Conservation (phyloP, 495 filamentous ascomycete genomes). For the Immersiella caudata region DNA sequence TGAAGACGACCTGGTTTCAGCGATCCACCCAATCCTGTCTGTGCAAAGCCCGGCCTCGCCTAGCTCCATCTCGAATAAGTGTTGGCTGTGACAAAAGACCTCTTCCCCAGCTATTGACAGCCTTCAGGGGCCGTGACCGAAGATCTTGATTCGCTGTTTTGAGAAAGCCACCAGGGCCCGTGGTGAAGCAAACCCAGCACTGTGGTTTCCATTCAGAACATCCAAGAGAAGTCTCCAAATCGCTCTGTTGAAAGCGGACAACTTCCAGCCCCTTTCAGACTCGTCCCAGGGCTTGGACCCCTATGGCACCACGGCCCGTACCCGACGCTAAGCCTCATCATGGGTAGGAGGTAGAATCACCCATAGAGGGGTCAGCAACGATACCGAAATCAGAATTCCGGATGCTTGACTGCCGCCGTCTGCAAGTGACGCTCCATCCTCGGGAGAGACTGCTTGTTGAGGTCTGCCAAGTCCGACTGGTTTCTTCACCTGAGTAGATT, state of each 20-base stretch:
- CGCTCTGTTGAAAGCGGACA: too few relatives aligned
- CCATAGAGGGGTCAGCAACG: not conserved
- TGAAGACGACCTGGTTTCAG: constrained; percentile 18
- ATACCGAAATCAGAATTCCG: not conserved
- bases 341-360: not conserved
- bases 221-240: too few relatives aligned
- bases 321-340: too few relatives aligned
- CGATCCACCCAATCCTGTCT: not conserved
- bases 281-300: too few relatives aligned
- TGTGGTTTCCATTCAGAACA: too few relatives aligned
- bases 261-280: too few relatives aligned
- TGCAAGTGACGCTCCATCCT: not conserved
- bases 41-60: not conserved
- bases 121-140: too few relatives aligned
- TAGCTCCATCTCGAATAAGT: not conserved
- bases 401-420: not conserved
- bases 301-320: not conserved
- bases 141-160: too few relatives aligned
- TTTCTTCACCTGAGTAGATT: not conserved
- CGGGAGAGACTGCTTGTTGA: not conserved
- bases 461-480: not conserved
- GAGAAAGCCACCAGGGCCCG: too few relatives aligned
- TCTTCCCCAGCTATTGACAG: too few relatives aligned
- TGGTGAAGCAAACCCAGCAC: too few relatives aligned
- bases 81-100: not conserved